Conservation (phyloP, 805 yeast species). For the Metschnikowia arizonensis region DNA sequence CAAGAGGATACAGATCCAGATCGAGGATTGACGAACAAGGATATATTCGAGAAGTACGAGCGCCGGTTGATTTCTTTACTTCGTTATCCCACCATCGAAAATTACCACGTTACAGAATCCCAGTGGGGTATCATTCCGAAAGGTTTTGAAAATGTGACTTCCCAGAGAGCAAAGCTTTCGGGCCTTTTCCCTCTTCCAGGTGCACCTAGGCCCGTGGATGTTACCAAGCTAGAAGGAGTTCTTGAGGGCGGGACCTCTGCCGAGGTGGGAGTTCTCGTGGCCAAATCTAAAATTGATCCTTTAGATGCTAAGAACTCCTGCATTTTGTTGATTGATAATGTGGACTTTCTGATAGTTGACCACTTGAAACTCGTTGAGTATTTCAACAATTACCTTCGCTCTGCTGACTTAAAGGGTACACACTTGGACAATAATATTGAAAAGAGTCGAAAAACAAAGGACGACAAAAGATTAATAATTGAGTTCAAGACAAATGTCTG, state of each 20-base stretch:
- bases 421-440: slow-evolving; percentile 30
- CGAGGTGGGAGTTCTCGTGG: slow-evolving; percentile 29
- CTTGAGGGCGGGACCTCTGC: slow-evolving; percentile 29
- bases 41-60: slow-evolving; percentile 22
- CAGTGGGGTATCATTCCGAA: slow-evolving; percentile 70
- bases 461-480: slow-evolving; percentile 40
- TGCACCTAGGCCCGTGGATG: slow-evolving; percentile 40
- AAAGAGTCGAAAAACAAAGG: slow-evolving; percentile 32
- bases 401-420: slow-evolving; percentile 40
- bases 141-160: slow-evolving; percentile 70
- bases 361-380: slow-evolving; percentile 40
- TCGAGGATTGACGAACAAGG: slow-evolving; percentile 18
- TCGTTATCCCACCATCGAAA: slow-evolving; percentile 45
- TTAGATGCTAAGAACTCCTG: slow-evolving; percentile 34
- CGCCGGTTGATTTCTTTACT: slow-evolving; percentile 31
- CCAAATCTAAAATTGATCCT: slow-evolving; percentile 36
- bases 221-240: slow-evolving; percentile 39
- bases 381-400: slow-evolving; percentile 42
- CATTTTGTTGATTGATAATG: slow-evolving; percentile 27
- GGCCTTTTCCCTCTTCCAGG: slow-evolving; percentile 72
- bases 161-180: slow-evolving; percentile 72
- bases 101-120: slow-evolving; percentile 47
- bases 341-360: slow-evolving; percentile 32
- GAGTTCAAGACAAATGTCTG: slow-evolving; percentile 48
- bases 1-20: slow-evolving; percentile 13